Evolutionary conservation across 192 early-diverging fungal species (phyloP).

Genomic region (Dissophora globulifera): DNA sequence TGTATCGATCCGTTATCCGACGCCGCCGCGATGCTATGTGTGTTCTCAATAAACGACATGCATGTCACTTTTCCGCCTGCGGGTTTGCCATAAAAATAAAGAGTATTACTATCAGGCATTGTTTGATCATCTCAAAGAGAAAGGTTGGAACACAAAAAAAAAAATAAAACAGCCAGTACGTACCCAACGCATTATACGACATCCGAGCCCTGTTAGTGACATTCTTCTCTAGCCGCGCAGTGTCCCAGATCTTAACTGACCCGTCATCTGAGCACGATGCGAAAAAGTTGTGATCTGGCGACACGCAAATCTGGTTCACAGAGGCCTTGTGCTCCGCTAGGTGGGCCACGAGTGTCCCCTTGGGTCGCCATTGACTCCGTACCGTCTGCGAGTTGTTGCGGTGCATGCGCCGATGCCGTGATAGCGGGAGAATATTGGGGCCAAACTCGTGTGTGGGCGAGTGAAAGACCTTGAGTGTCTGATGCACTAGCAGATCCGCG

Average conservation of each 20-base stretch:
- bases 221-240: constrained; percentile 81
- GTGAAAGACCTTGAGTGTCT: constrained; percentile 45
- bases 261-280: constrained; percentile 88
- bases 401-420: constrained; percentile 37
- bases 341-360: constrained; percentile 78
- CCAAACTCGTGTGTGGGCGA: constrained; percentile 50
- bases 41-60: constrained; percentile 81
- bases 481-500: constrained; percentile 20
- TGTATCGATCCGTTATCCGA: constrained; percentile 87
- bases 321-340: constrained; percentile 86
- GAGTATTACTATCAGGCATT: too few species aligned
- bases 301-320: constrained; percentile 74
- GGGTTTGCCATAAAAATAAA: too few species aligned
- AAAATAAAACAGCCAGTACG: too few species aligned
- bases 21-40: constrained; percentile 80
- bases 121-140: too few species aligned
- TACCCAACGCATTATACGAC: constrained; percentile 75
- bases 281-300: constrained; percentile 79
- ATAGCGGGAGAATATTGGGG: constrained; percentile 18
- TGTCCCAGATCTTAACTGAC: constrained; percentile 87
- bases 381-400: constrained; percentile 44
- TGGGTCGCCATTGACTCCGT: constrained; percentile 39
- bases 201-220: constrained; percentile 82
- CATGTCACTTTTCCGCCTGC: constrained; percentile 80
- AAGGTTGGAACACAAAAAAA: too few species aligned